A percentile compares a stretch with the other conserved stretches of the same genome.
These are phyloP conservation scores for Candida insectorum DNA, from an alignment of 805 yeast species.

Conservation along the genomic window DNA sequence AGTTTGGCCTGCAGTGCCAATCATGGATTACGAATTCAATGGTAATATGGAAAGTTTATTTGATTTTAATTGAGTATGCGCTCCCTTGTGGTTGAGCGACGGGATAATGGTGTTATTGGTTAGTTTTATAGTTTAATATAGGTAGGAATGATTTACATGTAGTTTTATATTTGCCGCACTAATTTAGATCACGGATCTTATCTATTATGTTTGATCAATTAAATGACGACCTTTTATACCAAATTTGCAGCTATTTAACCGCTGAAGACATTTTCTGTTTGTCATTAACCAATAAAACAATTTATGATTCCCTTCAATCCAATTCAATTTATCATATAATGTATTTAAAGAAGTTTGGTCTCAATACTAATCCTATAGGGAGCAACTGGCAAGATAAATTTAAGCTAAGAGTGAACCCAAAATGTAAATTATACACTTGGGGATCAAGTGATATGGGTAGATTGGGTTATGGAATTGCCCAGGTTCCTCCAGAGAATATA, in stretches of 20 bases:
- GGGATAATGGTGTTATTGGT: constrained; percentile 1
- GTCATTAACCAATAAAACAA: constrained; percentile 33
- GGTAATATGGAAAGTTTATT: constrained; percentile 6
- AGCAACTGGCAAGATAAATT: constrained; percentile 52
- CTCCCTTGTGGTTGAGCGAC: constrained; percentile 12
- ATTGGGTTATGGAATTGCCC: constrained; percentile 39
- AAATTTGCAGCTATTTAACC: constrained; percentile 18
- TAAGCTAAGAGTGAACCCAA: constrained; percentile 27
- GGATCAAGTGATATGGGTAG: constrained; percentile 43
- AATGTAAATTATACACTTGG: constrained; percentile 50
- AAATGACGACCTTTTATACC: constrained; percentile 4
- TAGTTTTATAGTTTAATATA: not conserved
- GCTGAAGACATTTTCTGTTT: constrained; percentile 40
- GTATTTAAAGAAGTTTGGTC: constrained; percentile 44
- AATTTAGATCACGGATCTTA: no score
- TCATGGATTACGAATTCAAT: constrained; percentile 10
- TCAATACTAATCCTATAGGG: constrained; percentile 34
- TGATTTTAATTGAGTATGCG: constrained; percentile 8
- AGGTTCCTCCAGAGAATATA: constrained; percentile 21
- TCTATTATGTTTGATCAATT: constrained; percentile 2
- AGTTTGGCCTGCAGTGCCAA: constrained; percentile 16
- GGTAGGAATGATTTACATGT: no score
- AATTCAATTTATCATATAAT: constrained; percentile 18
- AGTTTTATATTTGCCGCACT: not conserved
- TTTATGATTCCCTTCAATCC: constrained; percentile 26